Percentiles rank a stretch among this genome's conserved stretches.
phyloP scores from a whole-genome alignment of 2,329 filamentous ascomycete genomes.

The Aureobasidium sp. region DNA sequence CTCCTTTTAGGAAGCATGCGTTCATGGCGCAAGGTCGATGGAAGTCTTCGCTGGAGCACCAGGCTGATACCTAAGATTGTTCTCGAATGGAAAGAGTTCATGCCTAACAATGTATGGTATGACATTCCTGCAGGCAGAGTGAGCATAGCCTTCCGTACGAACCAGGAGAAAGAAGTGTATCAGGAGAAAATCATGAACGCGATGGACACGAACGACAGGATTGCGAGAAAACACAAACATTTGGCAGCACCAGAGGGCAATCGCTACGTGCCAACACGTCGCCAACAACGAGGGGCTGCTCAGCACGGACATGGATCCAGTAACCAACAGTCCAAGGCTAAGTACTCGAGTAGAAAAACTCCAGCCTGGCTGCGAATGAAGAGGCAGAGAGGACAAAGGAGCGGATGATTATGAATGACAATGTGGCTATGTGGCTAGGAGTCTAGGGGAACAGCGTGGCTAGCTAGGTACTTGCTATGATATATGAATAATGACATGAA shows the following conservation, averaged over 20 bases:
- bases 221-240: neutral
- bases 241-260: neutral
- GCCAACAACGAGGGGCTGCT: neutral
- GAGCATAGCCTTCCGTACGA: constrained; percentile 18
- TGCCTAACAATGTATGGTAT: constrained; percentile 22
- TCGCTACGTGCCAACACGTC: neutral
- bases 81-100: constrained; percentile 22
- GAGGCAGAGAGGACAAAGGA: neutral
- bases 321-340: neutral
- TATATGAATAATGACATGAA: neutral
- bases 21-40: neutral
- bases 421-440: neutral
- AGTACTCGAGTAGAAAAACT: neutral
- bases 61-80: constrained; percentile 23
- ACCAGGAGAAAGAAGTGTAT: neutral
- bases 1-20: constrained; percentile 20
- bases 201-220: neutral
- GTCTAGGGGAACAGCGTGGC: neutral
- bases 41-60: constrained; percentile 9
- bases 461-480: neutral
- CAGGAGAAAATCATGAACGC: neutral
- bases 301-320: neutral
- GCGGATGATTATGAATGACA: neutral
- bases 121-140: constrained; percentile 27
- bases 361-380: neutral